Evolutionary conservation across 2,329 filamentous ascomycete genomes (phyloP).

Genomic region (Mycosphaerella sp.): DNA sequence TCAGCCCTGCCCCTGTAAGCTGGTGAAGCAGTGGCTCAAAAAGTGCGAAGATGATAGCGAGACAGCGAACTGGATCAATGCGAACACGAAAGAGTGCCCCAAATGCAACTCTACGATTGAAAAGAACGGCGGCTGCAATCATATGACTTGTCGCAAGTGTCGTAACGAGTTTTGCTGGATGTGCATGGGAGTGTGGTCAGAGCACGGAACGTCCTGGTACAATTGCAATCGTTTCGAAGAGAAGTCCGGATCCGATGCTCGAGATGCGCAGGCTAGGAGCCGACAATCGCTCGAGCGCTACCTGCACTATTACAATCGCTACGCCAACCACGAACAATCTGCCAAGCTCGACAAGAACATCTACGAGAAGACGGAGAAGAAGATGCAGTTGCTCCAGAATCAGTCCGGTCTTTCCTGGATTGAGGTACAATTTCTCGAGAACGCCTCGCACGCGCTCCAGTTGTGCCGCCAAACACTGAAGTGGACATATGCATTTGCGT

Average conservation of each 20-base stretch:
- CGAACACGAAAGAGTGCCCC: constrained; percentile 97
- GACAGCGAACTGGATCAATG: constrained; percentile 98
- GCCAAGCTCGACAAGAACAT: constrained; percentile 95
- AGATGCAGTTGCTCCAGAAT: constrained; percentile 94
- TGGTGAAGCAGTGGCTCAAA: constrained; percentile 94
- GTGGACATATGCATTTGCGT: constrained; percentile 99
- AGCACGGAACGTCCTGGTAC: constrained; percentile 99
- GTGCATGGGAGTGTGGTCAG: constrained; percentile 98
- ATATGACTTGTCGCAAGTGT: constrained; percentile 96
- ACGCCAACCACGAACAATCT: constrained; percentile 97
- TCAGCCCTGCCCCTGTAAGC: constrained; percentile 80
- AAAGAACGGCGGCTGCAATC: constrained; percentile 97
- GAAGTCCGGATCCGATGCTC: constrained; percentile 83
- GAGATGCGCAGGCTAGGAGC: constrained; percentile 86
- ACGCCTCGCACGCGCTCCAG: constrained; percentile 86
- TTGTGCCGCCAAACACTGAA: constrained; percentile 97
- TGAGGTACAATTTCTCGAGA: constrained; percentile 93
- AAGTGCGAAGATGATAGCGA: constrained; percentile 98
- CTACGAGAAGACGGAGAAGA: constrained; percentile 93
- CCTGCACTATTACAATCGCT: constrained; percentile 97
- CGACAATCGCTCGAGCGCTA: constrained; percentile 91
- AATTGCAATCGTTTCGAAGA: constrained; percentile 98
- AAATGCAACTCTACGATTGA: constrained; percentile 96
- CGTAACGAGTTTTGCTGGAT: constrained; percentile 99
- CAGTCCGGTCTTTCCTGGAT: constrained; percentile 98